Evolutionary conservation across 345 rosid genomes (phyloP), one percentile per base, ranked within the genome.

Genomic region (Ricinus communis): DNA sequence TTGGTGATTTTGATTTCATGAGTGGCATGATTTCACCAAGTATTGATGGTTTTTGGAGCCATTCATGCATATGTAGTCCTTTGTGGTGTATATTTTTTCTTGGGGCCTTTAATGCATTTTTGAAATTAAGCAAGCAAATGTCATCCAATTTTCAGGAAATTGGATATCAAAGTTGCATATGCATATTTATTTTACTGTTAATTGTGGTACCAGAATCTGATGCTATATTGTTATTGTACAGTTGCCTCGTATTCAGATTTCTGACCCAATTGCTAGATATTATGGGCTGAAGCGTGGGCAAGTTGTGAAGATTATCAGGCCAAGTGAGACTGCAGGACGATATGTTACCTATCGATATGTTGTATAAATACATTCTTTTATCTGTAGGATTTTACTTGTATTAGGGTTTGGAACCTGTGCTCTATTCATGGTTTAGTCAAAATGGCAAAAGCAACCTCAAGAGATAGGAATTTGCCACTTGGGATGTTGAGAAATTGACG

Each of bases 291-390:
- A 72, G 60, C 76, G 76, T 22, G 80, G 80, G n/a, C 80, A 77
- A 72, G 73, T 77, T 33, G 76, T 71, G 51, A 77, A 77, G 62
- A 77, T 77, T 19, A 77, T 77, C 58, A 59, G 80, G 73, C 76
- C 80, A 61, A 77, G 80, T 61, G 80, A 77, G 58, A 77, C 80
- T 52, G 80, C 80, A 28, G 80, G 80, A 46, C 61, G 80, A 65
- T 77, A 77, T 52, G 59, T 77, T 15, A 77, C 80, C 21, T 77
- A 77, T 24, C 72, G 80, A 41, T 77, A 67, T 54, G 80, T 77
- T 41, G 76, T 71, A 16, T 77, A 72, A 72, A 65, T 24, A 56
- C 31, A n/a, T 16, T 40, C 2, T 27, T 3, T 68, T 27, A 8
- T 14, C 0, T 5, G 1, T 36, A 21, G 19, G 12, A 41, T 18